Evolutionary conservation across 495 filamentous ascomycete species (phyloP).

Genomic region (Oidiodendron maius): DNA sequence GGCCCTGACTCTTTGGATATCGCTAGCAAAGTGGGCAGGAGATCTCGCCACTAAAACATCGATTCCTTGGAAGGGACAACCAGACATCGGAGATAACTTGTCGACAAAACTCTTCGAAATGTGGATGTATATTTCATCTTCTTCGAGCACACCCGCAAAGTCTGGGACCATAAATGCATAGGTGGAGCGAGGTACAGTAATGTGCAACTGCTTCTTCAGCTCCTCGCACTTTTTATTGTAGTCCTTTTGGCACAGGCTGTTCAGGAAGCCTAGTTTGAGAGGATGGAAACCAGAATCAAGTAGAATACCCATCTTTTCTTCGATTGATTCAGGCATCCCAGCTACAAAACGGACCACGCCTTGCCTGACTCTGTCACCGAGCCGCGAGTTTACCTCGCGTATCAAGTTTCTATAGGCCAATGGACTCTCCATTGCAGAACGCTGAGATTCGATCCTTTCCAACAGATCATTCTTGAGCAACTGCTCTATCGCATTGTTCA

Average conservation of each 20-base stretch:
- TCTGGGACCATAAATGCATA: conserved; percentile 79
- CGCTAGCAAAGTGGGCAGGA: conserved; percentile 73
- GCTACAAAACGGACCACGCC: conserved; percentile 35
- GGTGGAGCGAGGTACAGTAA: conserved; percentile 68
- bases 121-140: conserved; percentile 71
- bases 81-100: conserved; percentile 42
- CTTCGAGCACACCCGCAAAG: conserved; percentile 60
- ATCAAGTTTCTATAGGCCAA: conserved; percentile 53
- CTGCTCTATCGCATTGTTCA: conserved; percentile 50
- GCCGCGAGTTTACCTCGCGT: conserved; percentile 26
- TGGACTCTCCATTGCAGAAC: conserved; percentile 46
- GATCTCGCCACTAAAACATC: conserved; percentile 82
- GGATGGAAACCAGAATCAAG: conserved; percentile 64
- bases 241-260: conserved; percentile 28
- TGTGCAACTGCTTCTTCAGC: conserved; percentile 56
- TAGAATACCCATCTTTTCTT: conserved; percentile 43
- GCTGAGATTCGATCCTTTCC: conserved; percentile 52
- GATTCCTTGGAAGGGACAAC: conserved; percentile 48
- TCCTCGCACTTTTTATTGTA: conserved; percentile 48
- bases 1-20: conserved; percentile 66
- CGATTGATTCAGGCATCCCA: conserved; percentile 43
- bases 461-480: conserved; percentile 56
- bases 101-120: conserved; percentile 62
- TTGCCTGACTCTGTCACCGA: conserved; percentile 13
- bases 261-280: conserved; percentile 50